Evolutionary conservation across 495 filamentous ascomycete genomes (phyloP), one percentile per base, ranked within the genome.

Genomic region (Paragyromitra xinjiangensis): DNA sequence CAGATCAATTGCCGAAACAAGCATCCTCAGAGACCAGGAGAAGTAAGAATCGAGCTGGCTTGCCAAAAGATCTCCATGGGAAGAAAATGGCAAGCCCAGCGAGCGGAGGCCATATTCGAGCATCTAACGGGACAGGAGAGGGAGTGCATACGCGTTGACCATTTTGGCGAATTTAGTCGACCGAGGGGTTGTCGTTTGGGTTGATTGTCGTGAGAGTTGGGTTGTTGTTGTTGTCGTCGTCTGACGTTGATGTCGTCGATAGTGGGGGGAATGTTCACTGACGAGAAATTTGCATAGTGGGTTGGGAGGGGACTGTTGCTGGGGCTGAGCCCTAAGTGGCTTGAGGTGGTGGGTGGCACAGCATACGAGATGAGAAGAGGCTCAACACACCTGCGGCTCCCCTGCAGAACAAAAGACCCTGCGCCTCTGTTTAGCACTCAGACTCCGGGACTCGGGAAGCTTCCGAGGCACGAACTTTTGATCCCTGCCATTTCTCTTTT

Each of bases 71-170:
- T 62, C 53, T 24, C 63, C 76, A 37, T 34, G 16, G 58, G 26
- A 50, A 14, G 22, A 71, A 70, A 50, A 42, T 53, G 65, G 63
- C 71, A 77, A 66, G 62, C 79, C 78, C 72, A 81, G 79, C 79
- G 66, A 77, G 73, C 79, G 66, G 72, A 67, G 79, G 78, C 78
- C 67, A 69, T 77, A 69, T 70, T 61, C 19, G 64, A 16, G 45
- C 45, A 68, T 40, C 40, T 65, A 45, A 68, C 40, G 64, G 51
- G 65, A 56, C 39, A 78, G 64, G 16, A 65, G 51, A 22, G 50
- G 78, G 78, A 44, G 34, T 63, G 66, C 79, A 59, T 81, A 81
- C 79, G 78, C 44, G 42, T 78, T 81, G 42, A 79, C 72, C 79
- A 81, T 81, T 81, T 72, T 81, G 63, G 69, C 48, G 78, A 6